Percentiles rank a stretch among this genome's conserved stretches.
phyloP scores from a whole-genome alignment of 73 alveolate species.

The Tetrahymena borealis region DNA sequence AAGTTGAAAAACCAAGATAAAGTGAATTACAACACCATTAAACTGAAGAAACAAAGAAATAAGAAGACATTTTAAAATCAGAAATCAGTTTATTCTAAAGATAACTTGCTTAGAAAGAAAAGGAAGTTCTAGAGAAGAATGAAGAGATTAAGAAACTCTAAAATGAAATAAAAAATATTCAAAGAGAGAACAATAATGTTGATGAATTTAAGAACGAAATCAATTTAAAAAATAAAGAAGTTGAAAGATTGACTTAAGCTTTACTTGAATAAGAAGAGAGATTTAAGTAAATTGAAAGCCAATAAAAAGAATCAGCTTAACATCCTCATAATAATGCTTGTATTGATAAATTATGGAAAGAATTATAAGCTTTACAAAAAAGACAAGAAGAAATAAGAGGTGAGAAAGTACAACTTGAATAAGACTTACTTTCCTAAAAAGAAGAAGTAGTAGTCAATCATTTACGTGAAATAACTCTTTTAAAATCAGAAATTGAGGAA shows the following conservation, averaged over 20 bases:
- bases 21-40: no score
- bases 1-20: background rate
- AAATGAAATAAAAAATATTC: background rate
- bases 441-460: background rate
- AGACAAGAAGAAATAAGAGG: background rate
- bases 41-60: background rate
- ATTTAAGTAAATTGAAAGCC: background rate
- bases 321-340: background rate
- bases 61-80: background rate
- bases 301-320: background rate
- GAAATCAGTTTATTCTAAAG: background rate
- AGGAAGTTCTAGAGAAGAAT: background rate
- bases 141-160: background rate
- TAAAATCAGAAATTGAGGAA: background rate
- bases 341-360: background rate
- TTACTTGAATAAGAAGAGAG: background rate
- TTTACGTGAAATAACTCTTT: background rate
- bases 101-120: background rate
- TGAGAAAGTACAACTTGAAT: background rate
- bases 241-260: background rate
- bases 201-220: background rate
- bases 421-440: background rate
- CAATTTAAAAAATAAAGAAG: background rate
- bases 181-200: no score
- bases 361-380: background rate